A percentile compares a stretch with the other conserved stretches of the same genome.
Evolutionary conservation across 495 filamentous ascomycete species (phyloP).

Genomic region (Daldinia caldariorum): DNA sequence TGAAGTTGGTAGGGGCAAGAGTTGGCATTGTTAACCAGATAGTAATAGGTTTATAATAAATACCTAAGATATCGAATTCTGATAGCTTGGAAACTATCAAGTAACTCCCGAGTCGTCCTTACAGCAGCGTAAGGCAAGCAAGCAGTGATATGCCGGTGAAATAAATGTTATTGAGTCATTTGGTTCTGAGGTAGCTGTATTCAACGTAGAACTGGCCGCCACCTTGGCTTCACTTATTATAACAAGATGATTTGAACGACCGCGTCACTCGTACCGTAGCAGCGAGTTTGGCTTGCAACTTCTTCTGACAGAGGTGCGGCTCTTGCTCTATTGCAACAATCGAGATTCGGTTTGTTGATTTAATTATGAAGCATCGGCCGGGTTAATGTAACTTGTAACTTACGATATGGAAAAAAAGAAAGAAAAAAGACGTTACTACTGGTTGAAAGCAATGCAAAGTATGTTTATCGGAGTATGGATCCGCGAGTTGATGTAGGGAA

Average conservation of each 20-base stretch:
- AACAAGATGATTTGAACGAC: neutral
- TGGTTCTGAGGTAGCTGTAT: conserved; percentile 17
- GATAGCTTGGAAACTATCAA: conserved; percentile 38
- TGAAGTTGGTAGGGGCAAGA: conserved; percentile 82
- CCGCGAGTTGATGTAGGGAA: neutral
- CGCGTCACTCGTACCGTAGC: conserved; percentile 8
- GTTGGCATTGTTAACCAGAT: conserved; percentile 72
- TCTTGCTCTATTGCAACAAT: neutral
- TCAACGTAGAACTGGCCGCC: conserved; percentile 25
- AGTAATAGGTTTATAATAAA: too few relatives aligned
- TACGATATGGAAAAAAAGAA: neutral
- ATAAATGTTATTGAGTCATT: conserved; percentile 63
- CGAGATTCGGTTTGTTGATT: neutral
- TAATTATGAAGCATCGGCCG: neutral
- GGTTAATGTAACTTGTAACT: neutral
- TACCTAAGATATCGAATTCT: conserved; percentile 1
- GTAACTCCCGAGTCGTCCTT: conserved; percentile 54
- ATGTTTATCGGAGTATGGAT: neutral
- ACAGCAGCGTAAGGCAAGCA: conserved; percentile 41
- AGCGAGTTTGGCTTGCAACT: neutral
- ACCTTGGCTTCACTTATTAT: conserved; percentile 35
- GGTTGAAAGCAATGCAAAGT: neutral
- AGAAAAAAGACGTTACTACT: neutral
- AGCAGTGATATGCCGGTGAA: conserved; percentile 45
- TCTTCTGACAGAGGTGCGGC: neutral